These are phyloP conservation scores for Melampsora larici-populina DNA, from an alignment of 1,284 basidiomycete species.

Conservation along the genomic window DNA sequence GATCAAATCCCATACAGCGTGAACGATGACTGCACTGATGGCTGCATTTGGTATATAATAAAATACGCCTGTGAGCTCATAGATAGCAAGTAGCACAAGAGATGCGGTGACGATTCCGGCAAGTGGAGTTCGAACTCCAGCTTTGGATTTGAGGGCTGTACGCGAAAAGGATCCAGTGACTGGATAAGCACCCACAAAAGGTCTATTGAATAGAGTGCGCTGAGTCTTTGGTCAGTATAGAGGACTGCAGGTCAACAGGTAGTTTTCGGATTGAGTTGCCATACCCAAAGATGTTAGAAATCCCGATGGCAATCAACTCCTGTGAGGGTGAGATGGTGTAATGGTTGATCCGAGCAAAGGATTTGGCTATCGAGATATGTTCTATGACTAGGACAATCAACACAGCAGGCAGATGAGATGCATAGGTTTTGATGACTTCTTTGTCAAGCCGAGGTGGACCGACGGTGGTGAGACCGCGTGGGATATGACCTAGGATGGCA, in stretches of 20 bases:
- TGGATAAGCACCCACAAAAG: conserved; percentile 82
- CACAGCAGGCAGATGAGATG: conserved; percentile 77
- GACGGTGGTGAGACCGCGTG: conserved; percentile 62
- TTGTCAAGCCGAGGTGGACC: conserved; percentile 67
- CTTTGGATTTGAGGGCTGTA: conserved; percentile 91
- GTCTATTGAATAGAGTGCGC: conserved; percentile 9
- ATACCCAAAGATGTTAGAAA: conserved; percentile 64
- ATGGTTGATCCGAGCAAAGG: conserved; percentile 90
- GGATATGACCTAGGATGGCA: conserved; percentile 59
- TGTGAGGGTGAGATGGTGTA: conserved; percentile 99
- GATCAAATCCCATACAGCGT: conserved; percentile 76
- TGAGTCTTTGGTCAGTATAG: conserved; percentile 33
- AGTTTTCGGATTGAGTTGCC: not conserved
- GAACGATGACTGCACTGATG: conserved; percentile 40
- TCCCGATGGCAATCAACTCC: conserved; percentile 94
- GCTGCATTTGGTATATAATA: conserved; percentile 78
- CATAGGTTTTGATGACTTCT: conserved; percentile 67
- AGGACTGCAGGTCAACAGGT: too few species aligned
- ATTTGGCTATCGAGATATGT: conserved; percentile 89
- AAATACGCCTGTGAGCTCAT: conserved; percentile 68
- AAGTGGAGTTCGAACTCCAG: conserved; percentile 88
- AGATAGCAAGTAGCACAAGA: conserved; percentile 2
- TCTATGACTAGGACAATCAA: conserved; percentile 93
- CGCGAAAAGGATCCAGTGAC: conserved; percentile 98
- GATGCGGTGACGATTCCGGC: conserved; percentile 72